A percentile compares a stretch with the other conserved stretches of the same genome.
Conservation (phyloP, 306 rosid genomes). For the peach (Prunus persica) region DNA sequence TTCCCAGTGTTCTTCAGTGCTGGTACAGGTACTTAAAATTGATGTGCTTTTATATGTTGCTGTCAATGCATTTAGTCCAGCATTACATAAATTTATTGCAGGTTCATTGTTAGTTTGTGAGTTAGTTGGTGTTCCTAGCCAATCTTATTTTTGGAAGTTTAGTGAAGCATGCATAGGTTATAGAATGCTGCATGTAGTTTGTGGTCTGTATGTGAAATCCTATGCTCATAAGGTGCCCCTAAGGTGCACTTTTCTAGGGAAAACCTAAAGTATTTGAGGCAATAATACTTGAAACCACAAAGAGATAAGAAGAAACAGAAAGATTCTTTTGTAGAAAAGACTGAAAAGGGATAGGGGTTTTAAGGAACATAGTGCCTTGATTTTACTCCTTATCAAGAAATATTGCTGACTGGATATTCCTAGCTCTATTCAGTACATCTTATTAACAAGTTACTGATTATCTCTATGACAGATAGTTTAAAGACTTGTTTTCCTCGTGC, state of each 20-base stretch:
- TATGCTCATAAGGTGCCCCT: not conserved
- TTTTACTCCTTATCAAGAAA: not conserved
- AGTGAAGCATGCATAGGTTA: not conserved
- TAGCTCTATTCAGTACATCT: not conserved
- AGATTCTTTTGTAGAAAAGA: not conserved
- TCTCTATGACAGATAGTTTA: not conserved
- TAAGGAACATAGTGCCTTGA: not conserved
- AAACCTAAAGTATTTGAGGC: not conserved
- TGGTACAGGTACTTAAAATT: conserved; percentile 78
- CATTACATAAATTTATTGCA: not conserved
- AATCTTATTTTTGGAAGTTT: not conserved
- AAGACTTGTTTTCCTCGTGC: conserved; percentile 26
- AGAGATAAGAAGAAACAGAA: not conserved
- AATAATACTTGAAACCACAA: not conserved
- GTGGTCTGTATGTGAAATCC: not conserved
- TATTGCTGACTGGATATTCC: not conserved
- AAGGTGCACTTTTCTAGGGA: not conserved
- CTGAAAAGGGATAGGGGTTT: not conserved
- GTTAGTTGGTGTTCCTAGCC: not conserved
- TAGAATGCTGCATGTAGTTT: not conserved
- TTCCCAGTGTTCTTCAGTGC: conserved; percentile 99
- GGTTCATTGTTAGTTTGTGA: not conserved
- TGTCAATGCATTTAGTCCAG: not conserved
- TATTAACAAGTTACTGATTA: not conserved
- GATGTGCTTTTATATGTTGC: not conserved